Percentiles rank a stretch among this genome's conserved stretches.
phyloP scores from a whole-genome alignment of 1,139 yeast species.

The Dujonia santamariae region DNA sequence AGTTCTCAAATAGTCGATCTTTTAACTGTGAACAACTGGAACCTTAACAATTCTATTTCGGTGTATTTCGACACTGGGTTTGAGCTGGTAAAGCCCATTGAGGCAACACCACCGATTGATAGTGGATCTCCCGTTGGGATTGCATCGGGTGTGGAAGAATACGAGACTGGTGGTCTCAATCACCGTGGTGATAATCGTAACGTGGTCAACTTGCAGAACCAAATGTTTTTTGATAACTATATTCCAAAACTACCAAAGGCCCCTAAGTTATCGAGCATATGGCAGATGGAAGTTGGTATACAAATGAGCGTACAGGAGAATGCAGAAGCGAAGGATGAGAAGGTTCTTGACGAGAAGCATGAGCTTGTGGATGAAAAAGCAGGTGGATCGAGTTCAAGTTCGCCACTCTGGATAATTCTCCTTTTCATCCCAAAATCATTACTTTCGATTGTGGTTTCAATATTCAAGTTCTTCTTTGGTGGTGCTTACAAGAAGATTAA shows the following conservation, averaged over 20 bases:
- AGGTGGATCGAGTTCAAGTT: slow-evolving; percentile 5
- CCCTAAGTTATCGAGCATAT: slow-evolving; percentile 35
- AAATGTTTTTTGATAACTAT: slow-evolving; percentile 31
- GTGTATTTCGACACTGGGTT: slow-evolving; percentile 52
- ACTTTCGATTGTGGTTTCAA: slow-evolving; percentile 29
- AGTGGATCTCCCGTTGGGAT: slow-evolving; percentile 16
- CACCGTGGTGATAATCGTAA: slow-evolving; percentile 7
- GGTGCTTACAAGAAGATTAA: slow-evolving; percentile 11
- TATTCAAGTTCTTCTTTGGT: slow-evolving; percentile 33
- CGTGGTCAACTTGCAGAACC: slow-evolving; percentile 27
- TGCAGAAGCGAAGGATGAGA: background rate
- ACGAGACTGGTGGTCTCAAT: slow-evolving; percentile 6
- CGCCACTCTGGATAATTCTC: slow-evolving; percentile 40
- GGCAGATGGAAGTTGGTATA: slow-evolving; percentile 48
- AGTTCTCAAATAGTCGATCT: slow-evolving; percentile 33
- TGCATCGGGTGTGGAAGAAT: slow-evolving; percentile 7
- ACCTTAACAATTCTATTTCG: slow-evolving; percentile 49
- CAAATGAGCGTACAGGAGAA: slow-evolving; percentile 18
- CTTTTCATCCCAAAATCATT: slow-evolving; percentile 46
- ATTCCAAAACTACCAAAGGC: slow-evolving; percentile 44
- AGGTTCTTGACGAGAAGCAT: slow-evolving; percentile 18
- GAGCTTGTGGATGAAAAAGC: background rate
- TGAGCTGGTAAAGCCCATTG: slow-evolving; percentile 17
- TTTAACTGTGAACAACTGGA: slow-evolving; percentile 42
- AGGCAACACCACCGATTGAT: slow-evolving; percentile 3